Evolutionary conservation across 2,329 filamentous ascomycete species (phyloP).

Genomic region (Alternaria angustiovoidea): DNA sequence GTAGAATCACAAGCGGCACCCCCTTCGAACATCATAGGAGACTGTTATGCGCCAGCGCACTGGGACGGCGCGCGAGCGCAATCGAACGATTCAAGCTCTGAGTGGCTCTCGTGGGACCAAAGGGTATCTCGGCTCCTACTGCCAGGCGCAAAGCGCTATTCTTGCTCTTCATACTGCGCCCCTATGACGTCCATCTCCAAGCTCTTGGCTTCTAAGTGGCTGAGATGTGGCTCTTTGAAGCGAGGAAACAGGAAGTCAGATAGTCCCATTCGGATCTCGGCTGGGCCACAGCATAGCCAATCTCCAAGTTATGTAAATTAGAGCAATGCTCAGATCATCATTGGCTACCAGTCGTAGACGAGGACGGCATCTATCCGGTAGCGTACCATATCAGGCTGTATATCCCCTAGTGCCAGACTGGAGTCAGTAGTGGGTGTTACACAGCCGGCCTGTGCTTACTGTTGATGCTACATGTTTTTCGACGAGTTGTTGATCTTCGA

Average conservation of each 20-base stretch:
- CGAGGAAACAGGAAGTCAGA: neutral
- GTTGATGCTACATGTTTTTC: neutral
- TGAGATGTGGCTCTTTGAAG: neutral
- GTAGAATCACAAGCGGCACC: neutral
- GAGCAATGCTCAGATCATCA: neutral
- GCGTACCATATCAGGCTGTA: neutral
- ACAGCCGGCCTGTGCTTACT: neutral
- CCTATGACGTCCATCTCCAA: constrained; percentile 2
- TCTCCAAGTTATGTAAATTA: neutral
- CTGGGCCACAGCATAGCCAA: constrained; percentile 9
- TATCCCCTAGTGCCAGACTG: neutral
- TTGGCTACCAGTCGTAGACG: neutral
- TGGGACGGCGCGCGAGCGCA: neutral
- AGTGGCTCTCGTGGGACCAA: constrained; percentile 1
- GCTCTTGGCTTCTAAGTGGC: neutral
- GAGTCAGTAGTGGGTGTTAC: neutral
- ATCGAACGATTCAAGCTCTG: neutral
- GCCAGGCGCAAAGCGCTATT: neutral
- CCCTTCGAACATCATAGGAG: neutral
- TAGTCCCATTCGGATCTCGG: constrained; percentile 2
- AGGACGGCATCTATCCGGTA: neutral
- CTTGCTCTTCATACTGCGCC: neutral
- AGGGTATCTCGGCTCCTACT: constrained; percentile 4
- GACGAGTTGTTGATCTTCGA: neutral
- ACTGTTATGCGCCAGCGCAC: neutral